Base-by-base conservation (phyloP, 2,329 filamentous ascomycete species). In the Phialophora chinensis region DNA sequence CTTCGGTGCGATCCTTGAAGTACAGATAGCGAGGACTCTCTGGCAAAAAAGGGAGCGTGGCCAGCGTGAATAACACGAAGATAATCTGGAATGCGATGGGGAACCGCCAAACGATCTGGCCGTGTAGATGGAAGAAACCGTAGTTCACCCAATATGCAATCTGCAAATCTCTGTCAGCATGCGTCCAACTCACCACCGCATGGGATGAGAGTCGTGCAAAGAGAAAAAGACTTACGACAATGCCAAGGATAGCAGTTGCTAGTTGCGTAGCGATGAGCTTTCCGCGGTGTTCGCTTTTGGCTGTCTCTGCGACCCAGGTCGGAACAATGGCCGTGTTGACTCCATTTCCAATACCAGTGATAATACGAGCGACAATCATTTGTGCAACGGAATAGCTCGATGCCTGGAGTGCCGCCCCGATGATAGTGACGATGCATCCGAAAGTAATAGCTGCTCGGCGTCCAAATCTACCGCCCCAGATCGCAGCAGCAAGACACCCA, bases 311-410 rank as follows among this genome's bases (percentile, higher is more conserved):
- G 0, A 59, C 56, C 38, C 56, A 59, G 17, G 35, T 44, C 14
- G 56, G 56, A 14, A 59, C 42, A 4, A 27, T 44, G 1, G 77
- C 74, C 1, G 75, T 77, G 66, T 79, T 75, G 69, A 78, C 14
- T 4, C 67, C 65, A 52, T 65, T 69, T 17, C 67, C 67, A 20
- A 69, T 62, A 6, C 75, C 84, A 2, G 82, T 81, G 31, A 84
- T 75, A 33, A 82, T 78, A 44, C 82, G 77, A 17, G 81, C 81
- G 14, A 82, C 76, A 53, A 76, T 74, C 33, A 84, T 75, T 63
- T 83, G 81, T 0, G 75, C 74, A 0, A 80, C 66, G 0, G 74
- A 75, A 33, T 75, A 77, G 0, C 81, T 78, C 2, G 77, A 76
- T 0, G 75, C 74, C 27, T 81, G 76, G 27, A 83, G 77, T 6